Evolutionary conservation across 768 basidiomycete species (phyloP), one percentile per base, ranked within the genome.

Genomic region (Cyathus striatus): DNA sequence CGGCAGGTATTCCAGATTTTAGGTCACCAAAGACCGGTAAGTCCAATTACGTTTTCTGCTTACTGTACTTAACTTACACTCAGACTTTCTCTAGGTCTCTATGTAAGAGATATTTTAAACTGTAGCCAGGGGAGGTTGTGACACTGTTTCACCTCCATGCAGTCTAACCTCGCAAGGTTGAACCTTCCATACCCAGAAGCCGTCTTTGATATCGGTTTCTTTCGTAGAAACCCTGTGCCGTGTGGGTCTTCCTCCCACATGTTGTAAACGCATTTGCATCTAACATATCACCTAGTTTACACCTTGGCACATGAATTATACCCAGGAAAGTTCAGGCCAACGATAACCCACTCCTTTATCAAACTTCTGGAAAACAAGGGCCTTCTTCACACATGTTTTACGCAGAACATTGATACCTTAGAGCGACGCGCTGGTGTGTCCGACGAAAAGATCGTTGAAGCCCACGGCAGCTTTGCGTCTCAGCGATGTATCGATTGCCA

Each of bases 161-260:
- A 91, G 88, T 78, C 86, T 9, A 90, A 91, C 55, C 73, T 90
- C 23, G 79, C 82, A 21, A 71, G 81, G 48, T 63, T 91, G 33
- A 84, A 85, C 14, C 73, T 91, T 12, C 93, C 92, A n/a, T 81
- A 86, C 53, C 92, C 94, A 0, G 94, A 98, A 54, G 94, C 94
- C 0, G 93, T 97, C 23, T 98, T 98, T 54, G 89, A 97, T 51
- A 86, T 98, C 54, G 68, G 70, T 38, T 98, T 83, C 67, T 94
- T 97, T 70, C 71, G 79, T 50, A 57, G 64, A 34, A 88, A 90
- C 48, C 92, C 91, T 3, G 66, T 79, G 13, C 89, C 91, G 23
- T 91, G 89, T 89, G 54, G 46, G 81, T 26, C 27, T 41, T 14
- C 4, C 14, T 17, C 16, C 5, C 24, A 34, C 26, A 14, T 25